Conservation (phyloP, 2,329 filamentous ascomycete genomes). For the Knoxdaviesia capensis region DNA sequence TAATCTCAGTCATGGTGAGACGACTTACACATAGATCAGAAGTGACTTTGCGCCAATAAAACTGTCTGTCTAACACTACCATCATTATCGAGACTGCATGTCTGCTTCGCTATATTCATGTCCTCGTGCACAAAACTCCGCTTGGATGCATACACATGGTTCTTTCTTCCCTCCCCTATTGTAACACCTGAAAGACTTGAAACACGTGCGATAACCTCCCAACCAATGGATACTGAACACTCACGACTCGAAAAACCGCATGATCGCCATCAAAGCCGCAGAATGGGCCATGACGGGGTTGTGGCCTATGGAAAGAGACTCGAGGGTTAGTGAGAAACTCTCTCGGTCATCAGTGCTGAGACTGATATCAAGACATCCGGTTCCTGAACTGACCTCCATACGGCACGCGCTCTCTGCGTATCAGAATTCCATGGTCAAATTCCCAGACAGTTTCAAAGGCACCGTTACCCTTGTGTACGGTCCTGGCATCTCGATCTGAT, state of each 20-base stretch:
- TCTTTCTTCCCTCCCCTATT: too few relatives aligned
- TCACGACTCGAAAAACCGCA: slow-evolving; percentile 36
- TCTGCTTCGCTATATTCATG: too few relatives aligned
- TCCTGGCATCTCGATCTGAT: slow-evolving; percentile 24
- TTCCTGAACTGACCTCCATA: slow-evolving; percentile 28
- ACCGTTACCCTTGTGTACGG: slow-evolving; percentile 19
- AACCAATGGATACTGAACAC: background rate
- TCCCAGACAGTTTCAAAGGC: slow-evolving; percentile 27
- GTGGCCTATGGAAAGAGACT: slow-evolving; percentile 28
- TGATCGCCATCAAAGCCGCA: slow-evolving; percentile 40
- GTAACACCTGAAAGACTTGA: too few relatives aligned
- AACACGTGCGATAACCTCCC: too few relatives aligned
- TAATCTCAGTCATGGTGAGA: too few relatives aligned
- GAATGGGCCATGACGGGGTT: slow-evolving; percentile 48
- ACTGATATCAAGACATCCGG: too few relatives aligned
- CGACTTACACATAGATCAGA: too few relatives aligned
- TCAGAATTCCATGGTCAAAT: slow-evolving; percentile 21
- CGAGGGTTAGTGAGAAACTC: background rate
- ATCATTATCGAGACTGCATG: too few relatives aligned
- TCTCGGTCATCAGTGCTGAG: background rate
- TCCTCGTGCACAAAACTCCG: too few relatives aligned
- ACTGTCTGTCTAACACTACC: too few relatives aligned
- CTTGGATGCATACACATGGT: too few relatives aligned
- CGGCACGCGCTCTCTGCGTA: slow-evolving; percentile 32
- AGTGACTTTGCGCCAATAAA: too few relatives aligned